These are phyloP conservation scores for Sarocladium oryzae DNA, from an alignment of 2,329 filamentous ascomycete genomes.

Conservation along the genomic window DNA sequence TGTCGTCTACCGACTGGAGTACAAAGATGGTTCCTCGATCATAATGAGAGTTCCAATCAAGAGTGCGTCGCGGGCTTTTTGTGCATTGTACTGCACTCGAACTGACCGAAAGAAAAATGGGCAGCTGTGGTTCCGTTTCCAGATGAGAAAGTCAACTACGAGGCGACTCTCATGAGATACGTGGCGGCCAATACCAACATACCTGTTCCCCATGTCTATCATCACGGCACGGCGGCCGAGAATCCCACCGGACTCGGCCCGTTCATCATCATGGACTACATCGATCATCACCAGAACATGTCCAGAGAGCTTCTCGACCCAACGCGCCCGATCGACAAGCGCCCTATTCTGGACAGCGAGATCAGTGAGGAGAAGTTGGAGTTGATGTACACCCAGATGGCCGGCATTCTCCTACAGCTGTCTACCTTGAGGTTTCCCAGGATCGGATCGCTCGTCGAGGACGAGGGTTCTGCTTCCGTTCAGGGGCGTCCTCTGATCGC, in stretches of 20 bases:
- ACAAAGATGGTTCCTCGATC: constrained; percentile 23
- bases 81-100: not conserved
- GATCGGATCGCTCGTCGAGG: constrained; percentile 2
- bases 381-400: constrained; percentile 32
- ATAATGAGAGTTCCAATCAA: constrained; percentile 23
- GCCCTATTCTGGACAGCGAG: constrained; percentile 25
- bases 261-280: constrained; percentile 19
- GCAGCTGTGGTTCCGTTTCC: constrained; percentile 21
- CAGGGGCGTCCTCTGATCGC: not conserved
- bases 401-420: constrained; percentile 35
- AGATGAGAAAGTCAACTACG: constrained; percentile 28
- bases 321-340: constrained; percentile 16
- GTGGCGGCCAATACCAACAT: constrained; percentile 26
- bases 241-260: constrained; percentile 26
- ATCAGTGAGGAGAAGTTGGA: constrained; percentile 26
- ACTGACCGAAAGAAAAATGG: no score
- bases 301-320: constrained; percentile 23
- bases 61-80: constrained; percentile 10
- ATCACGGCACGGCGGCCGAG: constrained; percentile 22
- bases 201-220: constrained; percentile 25
- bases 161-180: constrained; percentile 28
- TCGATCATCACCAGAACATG: constrained; percentile 23
- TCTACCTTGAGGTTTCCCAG: constrained; percentile 23
- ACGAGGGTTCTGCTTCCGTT: not conserved
- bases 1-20: constrained; percentile 24